These are phyloP conservation scores for Nigrospora osmanthi DNA, from an alignment of 2,329 filamentous ascomycete genomes.

Conservation along the genomic window DNA sequence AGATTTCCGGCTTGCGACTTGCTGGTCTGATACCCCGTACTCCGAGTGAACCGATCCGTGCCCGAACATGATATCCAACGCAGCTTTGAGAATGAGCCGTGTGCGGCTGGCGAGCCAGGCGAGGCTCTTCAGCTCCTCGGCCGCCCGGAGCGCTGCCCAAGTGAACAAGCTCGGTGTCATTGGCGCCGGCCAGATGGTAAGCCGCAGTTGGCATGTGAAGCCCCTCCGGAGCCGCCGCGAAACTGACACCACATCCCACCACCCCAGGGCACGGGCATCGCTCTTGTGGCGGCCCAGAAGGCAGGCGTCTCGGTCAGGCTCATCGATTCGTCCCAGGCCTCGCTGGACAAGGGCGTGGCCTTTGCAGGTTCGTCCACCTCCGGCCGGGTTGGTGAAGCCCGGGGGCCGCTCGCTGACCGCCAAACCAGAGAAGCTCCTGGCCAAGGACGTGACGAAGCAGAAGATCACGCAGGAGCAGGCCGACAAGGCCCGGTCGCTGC, in stretches of 20 bases:
- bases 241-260: slow-evolving; percentile 29
- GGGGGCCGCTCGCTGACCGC: neutral
- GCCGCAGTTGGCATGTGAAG: slow-evolving; percentile 28
- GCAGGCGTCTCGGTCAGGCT: slow-evolving; percentile 79
- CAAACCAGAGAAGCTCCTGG: slow-evolving; percentile 75
- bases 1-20: too few relatives aligned
- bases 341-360: slow-evolving; percentile 79
- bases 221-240: slow-evolving; percentile 8
- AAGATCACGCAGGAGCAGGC: slow-evolving; percentile 78
- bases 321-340: slow-evolving; percentile 75
- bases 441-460: slow-evolving; percentile 86
- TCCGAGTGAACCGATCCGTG: too few relatives aligned
- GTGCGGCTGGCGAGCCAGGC: slow-evolving; percentile 22
- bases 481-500: slow-evolving; percentile 59
- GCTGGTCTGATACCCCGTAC: too few relatives aligned
- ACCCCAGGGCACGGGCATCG: slow-evolving; percentile 81
- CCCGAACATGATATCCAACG: too few relatives aligned
- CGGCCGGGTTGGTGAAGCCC: neutral
- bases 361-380: slow-evolving; percentile 64
- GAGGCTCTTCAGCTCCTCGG: slow-evolving; percentile 63
- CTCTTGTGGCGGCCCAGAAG: slow-evolving; percentile 81
- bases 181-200: slow-evolving; percentile 92
- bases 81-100: too few relatives aligned
- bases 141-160: slow-evolving; percentile 54
- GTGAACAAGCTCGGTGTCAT: slow-evolving; percentile 87